Base-by-base conservation (phyloP, 768 basidiomycete genomes). In the Russula abietina region DNA sequence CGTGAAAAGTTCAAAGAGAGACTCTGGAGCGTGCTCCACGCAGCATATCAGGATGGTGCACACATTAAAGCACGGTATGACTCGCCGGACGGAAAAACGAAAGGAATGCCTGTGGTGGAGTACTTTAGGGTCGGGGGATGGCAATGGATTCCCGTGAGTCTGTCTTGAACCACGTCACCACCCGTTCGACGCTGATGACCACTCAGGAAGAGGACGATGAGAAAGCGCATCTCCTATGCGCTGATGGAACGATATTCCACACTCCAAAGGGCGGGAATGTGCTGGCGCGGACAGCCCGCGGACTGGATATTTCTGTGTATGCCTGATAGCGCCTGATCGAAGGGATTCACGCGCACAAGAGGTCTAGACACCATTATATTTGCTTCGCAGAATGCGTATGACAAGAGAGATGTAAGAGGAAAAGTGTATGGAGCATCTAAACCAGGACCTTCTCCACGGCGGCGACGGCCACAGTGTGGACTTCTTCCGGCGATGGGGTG, bases 81-180 rank as follows among this genome's bases (percentile, higher is more conserved):
- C 76, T 6, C 83, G 83, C 14, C 69, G 76, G 51, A 72, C 79
- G 30, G 73, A 66, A 76, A 76, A n/a, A 78, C 77, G 12, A 73
- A 76, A 7, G 84, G 86, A 14, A 76, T 76, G 17, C 65, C 75
- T 0, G 82, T 91, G 4, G 84, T 92, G 0, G 94, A 97, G 72
- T 89, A 89, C 68, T 79, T 86, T 55, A 80, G 93, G 28, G 88
- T 86, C 67, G 82, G 81, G 17, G 86, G 86, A 8, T 95, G 93
- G 86, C 85, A 89, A 67, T 97, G 94, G 94, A 77, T 77, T 46
- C 94, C 93, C 22, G 91, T 93, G 70, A 69, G 85, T 76, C 22
- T 51, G 32, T 14, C 16, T 39, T 24, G 14, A 5, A 24, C 16
- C 17, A 33, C 36, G 36, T 22, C 36, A 28, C 32, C 19, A 48